These are phyloP conservation scores for Diutina rugosa DNA, from an alignment of 1,139 yeast genomes.

Conservation along the genomic window DNA sequence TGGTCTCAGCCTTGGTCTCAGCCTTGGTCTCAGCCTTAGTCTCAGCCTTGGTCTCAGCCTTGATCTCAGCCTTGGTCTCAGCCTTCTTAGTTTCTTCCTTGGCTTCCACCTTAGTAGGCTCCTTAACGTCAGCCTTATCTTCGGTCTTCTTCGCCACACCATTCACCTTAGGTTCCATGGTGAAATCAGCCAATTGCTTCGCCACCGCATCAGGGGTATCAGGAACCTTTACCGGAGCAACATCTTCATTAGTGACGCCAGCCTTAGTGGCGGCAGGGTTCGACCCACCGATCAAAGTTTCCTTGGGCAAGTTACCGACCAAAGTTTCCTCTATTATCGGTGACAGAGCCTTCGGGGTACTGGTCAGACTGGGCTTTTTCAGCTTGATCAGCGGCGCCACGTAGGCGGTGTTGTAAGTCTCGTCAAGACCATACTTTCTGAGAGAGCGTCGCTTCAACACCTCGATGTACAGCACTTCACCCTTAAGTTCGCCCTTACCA, in stretches of 20 bases:
- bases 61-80: slow-evolving; percentile 5
- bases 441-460: slow-evolving; percentile 38
- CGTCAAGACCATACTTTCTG: slow-evolving; percentile 25
- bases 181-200: neutral
- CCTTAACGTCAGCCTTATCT: neutral
- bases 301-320: slow-evolving; percentile 20
- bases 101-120: slow-evolving; percentile 3
- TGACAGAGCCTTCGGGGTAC: slow-evolving; percentile 7
- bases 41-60: slow-evolving; percentile 5
- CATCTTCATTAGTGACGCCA: neutral
- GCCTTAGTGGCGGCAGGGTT: neutral
- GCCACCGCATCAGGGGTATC: neutral
- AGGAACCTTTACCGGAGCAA: neutral
- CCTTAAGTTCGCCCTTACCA: slow-evolving; percentile 7
- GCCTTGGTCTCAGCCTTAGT: slow-evolving; percentile 2
- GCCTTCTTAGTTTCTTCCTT: slow-evolving; percentile 8
- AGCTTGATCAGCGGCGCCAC: slow-evolving; percentile 25
- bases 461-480: slow-evolving; percentile 34
- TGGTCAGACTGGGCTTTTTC: slow-evolving; percentile 6
- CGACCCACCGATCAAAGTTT: slow-evolving; percentile 26
- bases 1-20: slow-evolving; percentile 5
- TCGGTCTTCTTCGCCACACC: slow-evolving; percentile 5
- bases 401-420: slow-evolving; percentile 24
- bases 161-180: neutral
- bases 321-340: slow-evolving; percentile 6